These are phyloP conservation scores for Tilletia caries DNA, from an alignment of 1,284 basidiomycete species.

Conservation along the genomic window DNA sequence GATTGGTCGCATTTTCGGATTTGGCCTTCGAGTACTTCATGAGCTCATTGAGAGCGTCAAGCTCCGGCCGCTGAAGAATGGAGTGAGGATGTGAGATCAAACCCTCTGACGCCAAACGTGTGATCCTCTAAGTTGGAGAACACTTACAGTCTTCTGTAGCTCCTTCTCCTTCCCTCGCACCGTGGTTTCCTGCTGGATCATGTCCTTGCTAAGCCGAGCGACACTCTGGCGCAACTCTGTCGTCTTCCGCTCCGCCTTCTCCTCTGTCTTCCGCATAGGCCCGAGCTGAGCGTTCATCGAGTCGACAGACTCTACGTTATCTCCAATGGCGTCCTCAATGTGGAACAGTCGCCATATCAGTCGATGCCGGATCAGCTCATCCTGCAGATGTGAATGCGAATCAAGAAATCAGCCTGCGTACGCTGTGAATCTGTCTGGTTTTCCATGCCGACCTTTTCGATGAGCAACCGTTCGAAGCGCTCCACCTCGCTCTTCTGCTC, in stretches of 20 bases:
- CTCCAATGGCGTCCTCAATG: conserved; percentile 62
- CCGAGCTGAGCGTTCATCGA: conserved; percentile 36
- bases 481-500: conserved; percentile 94
- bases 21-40: conserved; percentile 80
- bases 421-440: not conserved
- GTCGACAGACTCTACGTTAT: conserved; percentile 39
- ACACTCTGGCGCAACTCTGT: conserved; percentile 56
- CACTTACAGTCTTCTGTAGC: conserved; percentile 47
- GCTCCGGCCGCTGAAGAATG: conserved; percentile 29
- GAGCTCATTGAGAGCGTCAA: conserved; percentile 68
- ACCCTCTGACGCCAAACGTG: not conserved
- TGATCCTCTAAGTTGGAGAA: not conserved
- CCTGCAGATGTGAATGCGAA: conserved; percentile 59
- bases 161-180: conserved; percentile 78
- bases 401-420: not conserved
- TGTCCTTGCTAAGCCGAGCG: conserved; percentile 69
- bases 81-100: not conserved
- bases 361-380: conserved; percentile 74
- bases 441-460: conserved; percentile 63
- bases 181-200: conserved; percentile 70
- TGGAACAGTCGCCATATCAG: conserved; percentile 87
- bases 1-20: conserved; percentile 66
- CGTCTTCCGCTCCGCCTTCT: conserved; percentile 62
- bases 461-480: conserved; percentile 73
- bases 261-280: conserved; percentile 9